phyloP scores from a whole-genome alignment of 345 rosid species.

The Lepidium africanum region DNA sequence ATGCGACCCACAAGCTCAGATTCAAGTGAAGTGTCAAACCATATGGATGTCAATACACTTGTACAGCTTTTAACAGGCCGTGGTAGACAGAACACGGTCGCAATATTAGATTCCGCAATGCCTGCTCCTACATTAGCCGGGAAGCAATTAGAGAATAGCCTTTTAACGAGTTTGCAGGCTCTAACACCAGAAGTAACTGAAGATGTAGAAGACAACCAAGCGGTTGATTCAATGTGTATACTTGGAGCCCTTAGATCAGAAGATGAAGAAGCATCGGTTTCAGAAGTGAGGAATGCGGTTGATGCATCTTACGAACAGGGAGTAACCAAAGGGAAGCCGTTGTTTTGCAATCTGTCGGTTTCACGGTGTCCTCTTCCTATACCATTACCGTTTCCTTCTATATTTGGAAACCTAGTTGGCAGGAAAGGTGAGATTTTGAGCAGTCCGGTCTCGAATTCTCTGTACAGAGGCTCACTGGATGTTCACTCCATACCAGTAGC shows the following conservation, averaged over 20 bases:
- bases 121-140: slow-evolving; percentile 63
- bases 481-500: slow-evolving; percentile 77
- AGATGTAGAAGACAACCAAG: slow-evolving; percentile 54
- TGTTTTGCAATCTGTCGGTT: slow-evolving; percentile 63
- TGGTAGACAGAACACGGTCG: slow-evolving; percentile 60
- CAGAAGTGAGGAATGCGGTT: slow-evolving; percentile 57
- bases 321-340: slow-evolving; percentile 28
- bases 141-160: slow-evolving; percentile 33
- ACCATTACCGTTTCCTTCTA: slow-evolving; percentile 91
- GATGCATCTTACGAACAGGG: slow-evolving; percentile 41
- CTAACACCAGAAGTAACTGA: slow-evolving; percentile 65
- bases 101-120: slow-evolving; percentile 69
- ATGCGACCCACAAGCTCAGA: slow-evolving; percentile 53
- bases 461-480: slow-evolving; percentile 56
- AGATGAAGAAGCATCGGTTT: slow-evolving; percentile 40
- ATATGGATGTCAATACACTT: slow-evolving; percentile 49
- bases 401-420: slow-evolving; percentile 60
- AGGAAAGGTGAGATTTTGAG: slow-evolving; percentile 63
- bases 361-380: slow-evolving; percentile 76
- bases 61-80: slow-evolving; percentile 54
- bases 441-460: slow-evolving; percentile 38
- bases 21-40: slow-evolving; percentile 41
- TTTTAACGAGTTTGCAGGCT: slow-evolving; percentile 43
- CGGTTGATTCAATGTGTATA: slow-evolving; percentile 57
- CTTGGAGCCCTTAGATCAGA: slow-evolving; percentile 69